These are phyloP conservation scores for Verticillium isaacii DNA, from an alignment of 2,329 filamentous ascomycete genomes.

Conservation along the genomic window DNA sequence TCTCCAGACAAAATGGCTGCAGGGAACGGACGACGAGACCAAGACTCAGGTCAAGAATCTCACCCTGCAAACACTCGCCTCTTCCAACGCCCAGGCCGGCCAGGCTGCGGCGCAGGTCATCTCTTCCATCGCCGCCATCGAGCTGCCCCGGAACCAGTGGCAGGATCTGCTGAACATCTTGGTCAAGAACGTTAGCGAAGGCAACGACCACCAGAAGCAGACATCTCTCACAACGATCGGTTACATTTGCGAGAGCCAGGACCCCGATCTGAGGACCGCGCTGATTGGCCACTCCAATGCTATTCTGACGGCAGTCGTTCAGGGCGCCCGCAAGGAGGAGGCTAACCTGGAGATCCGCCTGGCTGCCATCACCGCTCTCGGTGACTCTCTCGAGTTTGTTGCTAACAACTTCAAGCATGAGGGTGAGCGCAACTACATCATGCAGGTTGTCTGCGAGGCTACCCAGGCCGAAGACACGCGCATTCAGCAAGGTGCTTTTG, in stretches of 20 bases:
- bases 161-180: slow-evolving; percentile 81
- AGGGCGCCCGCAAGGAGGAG: slow-evolving; percentile 96
- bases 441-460: slow-evolving; percentile 99
- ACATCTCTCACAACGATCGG: slow-evolving; percentile 93
- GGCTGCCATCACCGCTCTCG: slow-evolving; percentile 88
- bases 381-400: slow-evolving; percentile 96
- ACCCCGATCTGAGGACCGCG: slow-evolving; percentile 76
- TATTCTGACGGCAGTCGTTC: slow-evolving; percentile 94
- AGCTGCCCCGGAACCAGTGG: slow-evolving; percentile 92
- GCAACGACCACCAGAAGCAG: slow-evolving; percentile 86
- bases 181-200: slow-evolving; percentile 88
- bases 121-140: slow-evolving; percentile 88
- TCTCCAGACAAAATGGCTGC: slow-evolving; percentile 90
- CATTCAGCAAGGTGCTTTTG: slow-evolving; percentile 94
- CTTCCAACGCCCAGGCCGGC: slow-evolving; percentile 76
- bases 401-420: slow-evolving; percentile 98
- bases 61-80: slow-evolving; percentile 81
- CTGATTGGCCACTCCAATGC: slow-evolving; percentile 89
- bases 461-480: slow-evolving; percentile 87
- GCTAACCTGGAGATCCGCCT: slow-evolving; percentile 84
- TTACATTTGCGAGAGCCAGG: slow-evolving; percentile 96
- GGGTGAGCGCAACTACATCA: slow-evolving; percentile 99
- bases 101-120: slow-evolving; percentile 92
- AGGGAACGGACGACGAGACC: slow-evolving; percentile 73
- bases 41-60: slow-evolving; percentile 86